A percentile compares a stretch with the other conserved stretches of the same genome.
These are phyloP conservation scores for Parmelia sp. DNA, from an alignment of 495 filamentous ascomycete genomes.

Conservation along the genomic window DNA sequence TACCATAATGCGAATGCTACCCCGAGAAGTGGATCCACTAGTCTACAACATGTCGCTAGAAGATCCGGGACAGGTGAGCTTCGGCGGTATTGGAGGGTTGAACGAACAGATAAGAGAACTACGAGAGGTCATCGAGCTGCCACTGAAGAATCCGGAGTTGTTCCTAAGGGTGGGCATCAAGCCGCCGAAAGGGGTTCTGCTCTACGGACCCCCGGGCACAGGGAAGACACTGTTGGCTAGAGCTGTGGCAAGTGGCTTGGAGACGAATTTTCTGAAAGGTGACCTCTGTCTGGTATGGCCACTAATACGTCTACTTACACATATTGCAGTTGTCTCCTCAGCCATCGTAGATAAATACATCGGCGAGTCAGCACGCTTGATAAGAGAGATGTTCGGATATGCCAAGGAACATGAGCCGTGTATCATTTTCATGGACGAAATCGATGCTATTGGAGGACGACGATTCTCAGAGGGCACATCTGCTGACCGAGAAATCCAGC, in stretches of 20 bases:
- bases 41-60: conserved; percentile 99
- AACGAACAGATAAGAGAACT: conserved; percentile 99
- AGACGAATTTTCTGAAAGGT: conserved; percentile 99
- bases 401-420: conserved; percentile 99
- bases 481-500: conserved; percentile 97
- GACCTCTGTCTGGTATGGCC: conserved; percentile 19
- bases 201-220: conserved; percentile 97
- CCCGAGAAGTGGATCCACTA: conserved; percentile 94
- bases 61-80: conserved; percentile 95
- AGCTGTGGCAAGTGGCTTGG: conserved; percentile 92
- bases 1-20: conserved; percentile 99
- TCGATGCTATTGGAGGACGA: conserved; percentile 96
- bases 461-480: conserved; percentile 98
- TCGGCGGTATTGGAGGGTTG: conserved; percentile 96
- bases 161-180: conserved; percentile 98
- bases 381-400: conserved; percentile 99
- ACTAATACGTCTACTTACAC: conserved; percentile 25
- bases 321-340: conserved; percentile 80
- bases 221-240: conserved; percentile 94
- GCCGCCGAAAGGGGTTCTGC: conserved; percentile 92
- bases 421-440: conserved; percentile 99
- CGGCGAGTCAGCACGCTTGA: conserved; percentile 93
- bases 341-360: conserved; percentile 99
- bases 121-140: conserved; percentile 95
- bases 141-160: conserved; percentile 96